Base-by-base conservation (phyloP, 163 green algal genomes). In the Smithsoniella earleae region DNA sequence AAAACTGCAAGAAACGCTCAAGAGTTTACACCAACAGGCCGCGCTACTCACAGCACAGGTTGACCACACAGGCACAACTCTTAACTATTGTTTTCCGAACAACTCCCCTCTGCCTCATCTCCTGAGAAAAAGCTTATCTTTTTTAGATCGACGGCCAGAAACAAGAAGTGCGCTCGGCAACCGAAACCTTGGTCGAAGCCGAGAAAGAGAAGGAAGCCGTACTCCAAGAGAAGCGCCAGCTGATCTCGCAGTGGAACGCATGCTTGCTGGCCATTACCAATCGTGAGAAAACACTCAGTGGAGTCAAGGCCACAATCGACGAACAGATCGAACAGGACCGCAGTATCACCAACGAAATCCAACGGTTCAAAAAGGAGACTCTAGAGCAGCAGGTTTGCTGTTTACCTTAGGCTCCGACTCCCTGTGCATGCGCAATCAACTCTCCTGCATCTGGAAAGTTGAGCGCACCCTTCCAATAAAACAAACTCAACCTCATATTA, bases 151-250 rank as follows among this genome's bases (percentile, higher is more conserved):
- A 85, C 58, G 87, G 84, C 27, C 90, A 96, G 79, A 78, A 81
- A 49, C 75, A 76, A 3, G 89, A 96, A 79, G 93, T 88, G 49
- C 69, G 78, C 2, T 86, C 85, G 0, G 90, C 90, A 2, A 62
- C 49, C 66, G 87, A 94, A 75, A 91, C 86, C 20, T 82, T 95
- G 40, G 83, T 81, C 3, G 82, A 90, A 76, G 90, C 90, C 16
- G 82, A 89, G 79, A 38, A 55, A 0, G 89, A 95, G 74, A 95
- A 95, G 90, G 89, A 94, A 81, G 77, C 72, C 13, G 87, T 96
- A 36, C 82, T 91, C 49, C 92, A 90, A 80, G 89, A 96, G 83
- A 95, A 95, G 84, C 89, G 91, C 78, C 84, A 91, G 84, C 85
- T 95, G 73, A 73, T 90, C 49, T 79, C 86, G 58, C 87, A 94